Conservation (phyloP, 805 yeast species). For the Jamesozyma gamospora region DNA sequence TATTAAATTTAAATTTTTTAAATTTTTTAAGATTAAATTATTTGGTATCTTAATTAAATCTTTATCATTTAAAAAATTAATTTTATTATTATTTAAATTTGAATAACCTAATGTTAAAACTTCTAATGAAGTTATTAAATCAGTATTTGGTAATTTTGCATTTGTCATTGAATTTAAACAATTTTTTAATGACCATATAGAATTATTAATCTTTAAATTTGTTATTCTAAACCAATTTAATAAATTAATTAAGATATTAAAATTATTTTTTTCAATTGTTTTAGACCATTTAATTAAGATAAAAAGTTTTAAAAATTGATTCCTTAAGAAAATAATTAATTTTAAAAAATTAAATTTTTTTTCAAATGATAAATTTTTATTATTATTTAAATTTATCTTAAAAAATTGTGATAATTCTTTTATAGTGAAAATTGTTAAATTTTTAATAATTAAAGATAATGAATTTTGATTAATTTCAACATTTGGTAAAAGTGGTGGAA, state of each 20-base stretch:
- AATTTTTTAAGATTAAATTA: slow-evolving; percentile 45
- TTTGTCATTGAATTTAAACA: slow-evolving; percentile 52
- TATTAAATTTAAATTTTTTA: slow-evolving; percentile 61
- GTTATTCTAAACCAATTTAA: slow-evolving; percentile 81
- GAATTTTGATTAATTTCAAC: slow-evolving; percentile 29
- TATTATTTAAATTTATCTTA: slow-evolving; percentile 23
- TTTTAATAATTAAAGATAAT: slow-evolving; percentile 24
- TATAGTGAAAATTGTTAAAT: slow-evolving; percentile 24
- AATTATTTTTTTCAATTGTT: slow-evolving; percentile 50
- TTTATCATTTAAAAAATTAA: not conserved
- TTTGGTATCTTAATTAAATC: slow-evolving; percentile 34
- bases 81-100: slow-evolving; percentile 41
- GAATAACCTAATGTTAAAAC: slow-evolving; percentile 75
- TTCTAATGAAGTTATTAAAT: slow-evolving; percentile 76
- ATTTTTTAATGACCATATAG: slow-evolving; percentile 57
- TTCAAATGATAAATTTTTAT: slow-evolving; percentile 16
- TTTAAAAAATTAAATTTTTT: slow-evolving; percentile 57
- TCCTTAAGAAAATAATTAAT: slow-evolving; percentile 60
- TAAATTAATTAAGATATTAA: slow-evolving; percentile 70
- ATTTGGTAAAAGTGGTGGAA: slow-evolving; percentile 25
- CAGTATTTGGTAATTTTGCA: slow-evolving; percentile 90
- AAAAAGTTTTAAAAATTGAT: slow-evolving; percentile 74
- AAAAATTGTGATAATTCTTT: slow-evolving; percentile 28
- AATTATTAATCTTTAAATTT: slow-evolving; percentile 55
- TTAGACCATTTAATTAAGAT: slow-evolving; percentile 84